phyloP scores from a whole-genome alignment of 805 yeast species.

The Nakazawaea holstii region DNA sequence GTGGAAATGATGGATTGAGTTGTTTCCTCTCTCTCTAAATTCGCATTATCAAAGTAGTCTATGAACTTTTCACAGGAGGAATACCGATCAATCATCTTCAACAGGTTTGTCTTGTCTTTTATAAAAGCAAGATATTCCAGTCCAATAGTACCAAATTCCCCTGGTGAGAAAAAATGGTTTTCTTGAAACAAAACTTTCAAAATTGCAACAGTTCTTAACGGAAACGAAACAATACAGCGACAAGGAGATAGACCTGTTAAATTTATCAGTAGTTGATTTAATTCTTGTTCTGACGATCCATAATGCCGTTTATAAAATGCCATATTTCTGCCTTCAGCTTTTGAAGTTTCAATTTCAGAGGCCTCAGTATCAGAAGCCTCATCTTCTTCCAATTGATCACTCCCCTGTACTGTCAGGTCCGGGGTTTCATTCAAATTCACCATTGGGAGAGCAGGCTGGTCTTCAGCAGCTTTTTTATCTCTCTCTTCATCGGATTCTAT shows the following conservation, averaged over 20 bases:
- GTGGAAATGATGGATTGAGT: neutral
- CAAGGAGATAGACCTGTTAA: neutral
- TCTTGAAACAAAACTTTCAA: neutral
- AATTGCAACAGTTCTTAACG: neutral
- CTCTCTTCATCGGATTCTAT: too few relatives aligned
- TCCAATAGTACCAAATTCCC: neutral
- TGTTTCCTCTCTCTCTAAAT: neutral
- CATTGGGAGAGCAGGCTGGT: too few relatives aligned
- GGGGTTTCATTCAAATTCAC: too few relatives aligned
- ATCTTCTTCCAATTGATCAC: too few relatives aligned
- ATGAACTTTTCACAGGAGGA: neutral
- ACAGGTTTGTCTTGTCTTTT: neutral
- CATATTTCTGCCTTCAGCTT: too few relatives aligned
- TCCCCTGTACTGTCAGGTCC: too few relatives aligned
- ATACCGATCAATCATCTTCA: neutral
- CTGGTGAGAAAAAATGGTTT: neutral
- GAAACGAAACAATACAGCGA: neutral
- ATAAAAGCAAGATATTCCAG: neutral
- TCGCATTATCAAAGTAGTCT: neutral
- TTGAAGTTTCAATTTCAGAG: too few relatives aligned
- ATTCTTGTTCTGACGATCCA: too few relatives aligned
- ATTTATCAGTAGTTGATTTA: too few relatives aligned
- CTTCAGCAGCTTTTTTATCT: too few relatives aligned
- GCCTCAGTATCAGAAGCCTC: too few relatives aligned
- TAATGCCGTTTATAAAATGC: too few relatives aligned